A percentile compares a stretch with the other conserved stretches of the same genome.
Conservation (phyloP, 2,329 filamentous ascomycete species). For the Aspergillus sp. region DNA sequence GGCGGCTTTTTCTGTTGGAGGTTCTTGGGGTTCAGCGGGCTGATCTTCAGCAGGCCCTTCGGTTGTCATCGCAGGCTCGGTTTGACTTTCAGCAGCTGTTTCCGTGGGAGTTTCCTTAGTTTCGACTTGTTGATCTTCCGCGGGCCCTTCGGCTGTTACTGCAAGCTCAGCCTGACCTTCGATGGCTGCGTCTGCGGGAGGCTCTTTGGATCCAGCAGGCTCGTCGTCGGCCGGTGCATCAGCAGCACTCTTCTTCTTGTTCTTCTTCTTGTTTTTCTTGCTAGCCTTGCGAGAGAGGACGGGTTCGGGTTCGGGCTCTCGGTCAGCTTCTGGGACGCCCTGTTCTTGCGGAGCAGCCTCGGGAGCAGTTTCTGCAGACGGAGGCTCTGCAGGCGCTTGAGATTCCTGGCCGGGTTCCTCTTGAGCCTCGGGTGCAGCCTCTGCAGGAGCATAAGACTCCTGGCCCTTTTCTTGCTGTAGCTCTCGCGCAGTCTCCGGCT, state of each 20-base stretch:
- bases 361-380: background rate
- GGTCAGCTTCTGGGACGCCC: slow-evolving; percentile 1
- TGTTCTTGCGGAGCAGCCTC: background rate
- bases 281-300: slow-evolving; percentile 9
- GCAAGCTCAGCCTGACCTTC: too few relatives aligned
- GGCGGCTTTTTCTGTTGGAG: too few relatives aligned
- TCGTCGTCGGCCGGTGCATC: slow-evolving; percentile 4
- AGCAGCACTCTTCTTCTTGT: slow-evolving; percentile 9
- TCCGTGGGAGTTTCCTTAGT: too few relatives aligned
- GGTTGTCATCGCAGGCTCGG: too few relatives aligned
- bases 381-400: background rate
- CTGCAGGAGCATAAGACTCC: background rate
- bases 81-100: too few relatives aligned
- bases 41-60: too few relatives aligned
- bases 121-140: too few relatives aligned
- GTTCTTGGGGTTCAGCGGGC: too few relatives aligned
- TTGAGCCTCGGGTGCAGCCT: background rate
- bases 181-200: slow-evolving; percentile 2
- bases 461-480: too few relatives aligned
- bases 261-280: slow-evolving; percentile 17
- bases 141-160: too few relatives aligned
- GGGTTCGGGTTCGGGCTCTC: slow-evolving; percentile 4
- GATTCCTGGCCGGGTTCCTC: background rate
- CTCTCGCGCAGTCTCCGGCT: too few relatives aligned
- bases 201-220: slow-evolving; percentile 1